A percentile compares a stretch with the other conserved stretches of the same genome.
Evolutionary conservation across 1,284 basidiomycete species (phyloP).

Genomic region (Tilletia setariae): DNA sequence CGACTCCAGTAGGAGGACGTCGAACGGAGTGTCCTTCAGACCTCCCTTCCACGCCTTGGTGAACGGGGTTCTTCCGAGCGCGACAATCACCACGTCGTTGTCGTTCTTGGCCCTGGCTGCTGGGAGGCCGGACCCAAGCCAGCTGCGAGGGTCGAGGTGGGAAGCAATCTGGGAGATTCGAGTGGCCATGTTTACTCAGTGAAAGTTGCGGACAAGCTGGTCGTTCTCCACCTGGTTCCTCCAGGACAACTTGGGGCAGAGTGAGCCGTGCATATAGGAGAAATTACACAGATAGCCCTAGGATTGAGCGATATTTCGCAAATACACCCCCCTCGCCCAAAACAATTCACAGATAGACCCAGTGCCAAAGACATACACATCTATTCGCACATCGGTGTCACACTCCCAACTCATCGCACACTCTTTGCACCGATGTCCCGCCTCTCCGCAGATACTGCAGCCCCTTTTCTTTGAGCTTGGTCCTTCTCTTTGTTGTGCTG

Average conservation of each 20-base stretch:
- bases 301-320: no score
- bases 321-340: no score
- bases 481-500: background rate
- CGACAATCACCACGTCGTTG: conserved; percentile 67
- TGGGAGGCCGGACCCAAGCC: conserved; percentile 41
- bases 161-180: conserved; percentile 43
- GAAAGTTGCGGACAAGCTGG: no score
- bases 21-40: conserved; percentile 67
- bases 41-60: conserved; percentile 74
- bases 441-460: no score
- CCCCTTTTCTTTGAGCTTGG: no score
- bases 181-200: conserved; percentile 28
- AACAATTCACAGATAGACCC: no score
- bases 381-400: no score
- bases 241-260: background rate
- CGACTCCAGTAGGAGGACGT: conserved; percentile 30
- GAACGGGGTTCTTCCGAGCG: conserved; percentile 74
- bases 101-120: conserved; percentile 42
- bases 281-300: background rate
- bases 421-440: no score
- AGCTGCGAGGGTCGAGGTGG: conserved; percentile 47
- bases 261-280: background rate
- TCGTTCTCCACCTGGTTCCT: background rate
- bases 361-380: no score
- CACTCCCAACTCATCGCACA: no score